Evolutionary conservation across 345 rosid species (phyloP).

Genomic region (Erysimum cheiranthoides): DNA sequence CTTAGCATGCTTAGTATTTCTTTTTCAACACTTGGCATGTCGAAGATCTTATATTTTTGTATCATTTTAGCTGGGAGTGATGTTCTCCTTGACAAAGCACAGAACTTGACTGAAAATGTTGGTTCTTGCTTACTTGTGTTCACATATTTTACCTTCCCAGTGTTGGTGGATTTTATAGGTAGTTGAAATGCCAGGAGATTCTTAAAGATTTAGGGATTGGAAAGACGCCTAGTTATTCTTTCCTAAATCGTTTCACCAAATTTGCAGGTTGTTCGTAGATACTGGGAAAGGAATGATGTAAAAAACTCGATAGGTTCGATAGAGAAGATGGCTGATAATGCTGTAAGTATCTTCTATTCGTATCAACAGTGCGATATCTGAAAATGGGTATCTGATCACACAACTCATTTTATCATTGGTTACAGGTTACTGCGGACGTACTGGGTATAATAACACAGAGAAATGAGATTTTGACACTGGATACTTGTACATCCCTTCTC

Average conservation of each 20-base stretch:
- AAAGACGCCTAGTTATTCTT: not conserved
- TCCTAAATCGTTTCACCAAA: slow-evolving; percentile 40
- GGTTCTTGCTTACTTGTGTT: not conserved
- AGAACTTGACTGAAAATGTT: slow-evolving; percentile 8
- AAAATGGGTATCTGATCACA: not conserved
- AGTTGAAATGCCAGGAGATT: slow-evolving; percentile 45
- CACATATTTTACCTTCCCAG: not conserved
- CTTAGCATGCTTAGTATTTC: slow-evolving; percentile 3
- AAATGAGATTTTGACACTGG: slow-evolving; percentile 79
- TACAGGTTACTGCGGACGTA: slow-evolving; percentile 90
- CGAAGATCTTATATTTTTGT: no score
- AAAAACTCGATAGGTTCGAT: slow-evolving; percentile 74
- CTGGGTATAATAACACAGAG: slow-evolving; percentile 65
- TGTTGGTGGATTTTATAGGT: not conserved
- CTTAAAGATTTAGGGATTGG: slow-evolving; percentile 18
- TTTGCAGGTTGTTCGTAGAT: slow-evolving; percentile 79
- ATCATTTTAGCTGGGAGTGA: slow-evolving; percentile 8
- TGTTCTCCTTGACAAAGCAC: slow-evolving; percentile 20
- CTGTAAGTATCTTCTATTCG: slow-evolving; percentile 56
- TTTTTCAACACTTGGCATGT: slow-evolving; percentile 3
- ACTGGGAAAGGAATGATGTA: slow-evolving; percentile 87
- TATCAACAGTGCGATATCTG: not conserved
- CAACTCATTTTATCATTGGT: slow-evolving; percentile 26
- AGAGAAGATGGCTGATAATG: slow-evolving; percentile 95
- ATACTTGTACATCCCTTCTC: slow-evolving; percentile 80